Conservation (phyloP, 1,139 yeast genomes). For the Protomyces gravidus region DNA sequence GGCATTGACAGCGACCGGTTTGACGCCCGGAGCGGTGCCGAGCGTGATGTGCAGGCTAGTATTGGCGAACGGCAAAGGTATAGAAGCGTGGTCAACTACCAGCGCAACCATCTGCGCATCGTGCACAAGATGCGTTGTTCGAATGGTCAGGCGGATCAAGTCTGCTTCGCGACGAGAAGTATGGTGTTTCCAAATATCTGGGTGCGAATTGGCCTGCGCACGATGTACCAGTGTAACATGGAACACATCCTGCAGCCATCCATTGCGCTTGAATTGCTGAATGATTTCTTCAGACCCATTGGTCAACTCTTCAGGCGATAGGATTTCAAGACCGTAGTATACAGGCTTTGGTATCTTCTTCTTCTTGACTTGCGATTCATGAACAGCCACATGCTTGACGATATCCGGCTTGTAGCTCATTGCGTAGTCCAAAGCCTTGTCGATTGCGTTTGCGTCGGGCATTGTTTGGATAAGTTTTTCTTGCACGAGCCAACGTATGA, state of each 20-base stretch:
- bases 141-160: slow-evolving; percentile 43
- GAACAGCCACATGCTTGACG: slow-evolving; percentile 28
- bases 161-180: slow-evolving; percentile 43
- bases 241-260: slow-evolving; percentile 54
- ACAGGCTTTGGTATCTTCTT: slow-evolving; percentile 38
- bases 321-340: slow-evolving; percentile 43
- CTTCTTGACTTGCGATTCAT: slow-evolving; percentile 34
- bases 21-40: slow-evolving; percentile 54
- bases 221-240: slow-evolving; percentile 77
- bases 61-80: slow-evolving; percentile 44
- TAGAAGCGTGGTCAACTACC: slow-evolving; percentile 43
- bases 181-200: slow-evolving; percentile 39
- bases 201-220: slow-evolving; percentile 31
- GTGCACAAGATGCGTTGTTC: slow-evolving; percentile 46
- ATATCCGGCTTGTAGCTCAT: slow-evolving; percentile 36
- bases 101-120: slow-evolving; percentile 55
- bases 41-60: slow-evolving; percentile 67
- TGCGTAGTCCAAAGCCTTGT: slow-evolving; percentile 50
- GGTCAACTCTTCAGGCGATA: slow-evolving; percentile 18
- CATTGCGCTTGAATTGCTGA: slow-evolving; percentile 40
- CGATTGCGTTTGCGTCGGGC: slow-evolving; percentile 48
- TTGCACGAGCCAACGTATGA: slow-evolving; percentile 45
- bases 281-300: slow-evolving; percentile 35
- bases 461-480: slow-evolving; percentile 44
- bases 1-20: slow-evolving; percentile 52